A percentile compares a stretch with the other conserved stretches of the same genome.
phyloP scores from a whole-genome alignment of 2,329 filamentous ascomycete species.

The Trichoderma guizhouense region DNA sequence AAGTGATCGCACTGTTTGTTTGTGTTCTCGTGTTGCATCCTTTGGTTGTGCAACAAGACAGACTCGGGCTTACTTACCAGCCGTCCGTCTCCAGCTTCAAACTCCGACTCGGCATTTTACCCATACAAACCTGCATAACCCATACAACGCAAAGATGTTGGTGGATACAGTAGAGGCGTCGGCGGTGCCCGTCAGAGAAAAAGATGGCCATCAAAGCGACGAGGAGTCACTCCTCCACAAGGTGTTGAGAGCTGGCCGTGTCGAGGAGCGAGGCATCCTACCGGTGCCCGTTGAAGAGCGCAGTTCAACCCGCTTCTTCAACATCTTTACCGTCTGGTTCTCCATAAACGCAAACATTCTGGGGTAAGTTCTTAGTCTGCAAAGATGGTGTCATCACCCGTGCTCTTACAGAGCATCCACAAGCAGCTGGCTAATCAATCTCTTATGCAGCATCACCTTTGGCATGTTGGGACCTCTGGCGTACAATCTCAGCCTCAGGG shows the following conservation, averaged over 20 bases:
- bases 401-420: background rate
- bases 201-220: conserved; percentile 29
- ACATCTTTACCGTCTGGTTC: conserved; percentile 48
- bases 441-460: conserved; percentile 53
- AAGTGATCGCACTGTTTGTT: background rate
- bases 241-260: conserved; percentile 36
- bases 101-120: background rate
- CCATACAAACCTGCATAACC: background rate
- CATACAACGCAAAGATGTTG: background rate
- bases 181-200: conserved; percentile 14
- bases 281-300: conserved; percentile 43
- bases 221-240: conserved; percentile 29
- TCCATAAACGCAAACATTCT: conserved; percentile 49
- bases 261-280: conserved; percentile 44
- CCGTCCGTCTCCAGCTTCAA: background rate
- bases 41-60: background rate
- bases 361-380: conserved; percentile 30
- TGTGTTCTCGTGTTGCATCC: background rate
- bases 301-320: conserved; percentile 39
- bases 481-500: conserved; percentile 54
- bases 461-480: conserved; percentile 58
- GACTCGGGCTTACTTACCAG: background rate
- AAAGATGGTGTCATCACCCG: background rate
- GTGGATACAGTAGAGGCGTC: conserved; percentile 9
- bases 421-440: background rate